phyloP scores from a whole-genome alignment of 805 yeast genomes.

The Ogataea chonburiensis region DNA sequence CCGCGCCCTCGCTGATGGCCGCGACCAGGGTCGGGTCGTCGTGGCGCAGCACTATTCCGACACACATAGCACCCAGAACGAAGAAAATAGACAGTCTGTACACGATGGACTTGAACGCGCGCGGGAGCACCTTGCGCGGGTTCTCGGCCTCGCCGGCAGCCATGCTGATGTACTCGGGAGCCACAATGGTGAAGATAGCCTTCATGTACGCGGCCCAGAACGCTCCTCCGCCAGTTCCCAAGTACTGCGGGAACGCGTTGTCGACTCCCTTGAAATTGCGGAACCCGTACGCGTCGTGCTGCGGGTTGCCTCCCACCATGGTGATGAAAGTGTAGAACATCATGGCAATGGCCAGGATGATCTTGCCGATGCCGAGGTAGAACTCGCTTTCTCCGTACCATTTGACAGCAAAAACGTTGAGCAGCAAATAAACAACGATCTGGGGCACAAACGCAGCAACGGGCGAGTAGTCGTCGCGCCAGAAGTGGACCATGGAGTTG shows the following conservation, averaged over 20 bases:
- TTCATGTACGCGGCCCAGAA: conserved; percentile 65
- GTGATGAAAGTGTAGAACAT: conserved; percentile 73
- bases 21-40: conserved; percentile 59
- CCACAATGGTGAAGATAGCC: conserved; percentile 74
- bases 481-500: conserved; percentile 72
- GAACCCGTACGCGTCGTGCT: conserved; percentile 42
- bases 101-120: conserved; percentile 74
- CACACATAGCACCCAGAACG: conserved; percentile 71
- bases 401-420: conserved; percentile 71
- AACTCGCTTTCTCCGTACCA: conserved; percentile 83
- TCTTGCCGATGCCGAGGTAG: conserved; percentile 72
- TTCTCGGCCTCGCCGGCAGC: conserved; percentile 77
- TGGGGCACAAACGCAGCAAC: conserved; percentile 69
- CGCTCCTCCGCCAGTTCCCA: conserved; percentile 60
- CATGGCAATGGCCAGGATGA: conserved; percentile 69
- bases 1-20: conserved; percentile 59
- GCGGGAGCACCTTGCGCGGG: conserved; percentile 61
- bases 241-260: conserved; percentile 54
- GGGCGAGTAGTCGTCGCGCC: conserved; percentile 76
- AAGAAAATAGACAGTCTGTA: conserved; percentile 65
- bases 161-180: conserved; percentile 84
- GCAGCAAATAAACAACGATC: conserved; percentile 56
- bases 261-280: conserved; percentile 26
- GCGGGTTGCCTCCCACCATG: conserved; percentile 87
- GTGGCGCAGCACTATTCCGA: conserved; percentile 72